Conservation (phyloP, 495 filamentous ascomycete species). For the Hyaloscypha variabilis region DNA sequence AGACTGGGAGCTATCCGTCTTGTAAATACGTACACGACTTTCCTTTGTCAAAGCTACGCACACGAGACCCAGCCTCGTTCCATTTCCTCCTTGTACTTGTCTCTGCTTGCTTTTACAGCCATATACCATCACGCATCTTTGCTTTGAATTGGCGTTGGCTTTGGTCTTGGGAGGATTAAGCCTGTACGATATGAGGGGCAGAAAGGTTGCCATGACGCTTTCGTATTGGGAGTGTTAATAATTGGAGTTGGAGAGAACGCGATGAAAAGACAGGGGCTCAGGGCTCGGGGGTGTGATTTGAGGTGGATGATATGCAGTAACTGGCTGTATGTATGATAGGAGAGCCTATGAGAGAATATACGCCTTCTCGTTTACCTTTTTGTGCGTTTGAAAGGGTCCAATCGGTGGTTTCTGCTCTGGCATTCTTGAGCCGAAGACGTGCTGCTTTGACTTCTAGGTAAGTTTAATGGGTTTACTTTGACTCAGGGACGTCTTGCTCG, state of each 20-base stretch:
- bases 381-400: no score
- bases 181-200: not conserved
- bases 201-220: not conserved
- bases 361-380: not conserved
- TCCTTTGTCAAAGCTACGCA: not conserved
- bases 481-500: no score
- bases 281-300: not conserved
- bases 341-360: not conserved
- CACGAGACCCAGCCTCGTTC: not conserved
- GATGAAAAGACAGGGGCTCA: not conserved
- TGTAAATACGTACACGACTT: not conserved
- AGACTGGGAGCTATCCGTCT: not conserved
- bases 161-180: not conserved
- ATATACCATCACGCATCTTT: not conserved
- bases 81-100: not conserved
- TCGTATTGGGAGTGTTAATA: not conserved
- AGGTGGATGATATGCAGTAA: not conserved
- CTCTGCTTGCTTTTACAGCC: not conserved
- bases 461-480: no score
- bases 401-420: no score
- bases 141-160: not conserved
- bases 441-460: no score
- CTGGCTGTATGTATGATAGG: not conserved
- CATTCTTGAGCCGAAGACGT: no score
- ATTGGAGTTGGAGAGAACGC: not conserved